Conservation (phyloP, 78 protist species). For the Dictyostelium discoideum region DNA sequence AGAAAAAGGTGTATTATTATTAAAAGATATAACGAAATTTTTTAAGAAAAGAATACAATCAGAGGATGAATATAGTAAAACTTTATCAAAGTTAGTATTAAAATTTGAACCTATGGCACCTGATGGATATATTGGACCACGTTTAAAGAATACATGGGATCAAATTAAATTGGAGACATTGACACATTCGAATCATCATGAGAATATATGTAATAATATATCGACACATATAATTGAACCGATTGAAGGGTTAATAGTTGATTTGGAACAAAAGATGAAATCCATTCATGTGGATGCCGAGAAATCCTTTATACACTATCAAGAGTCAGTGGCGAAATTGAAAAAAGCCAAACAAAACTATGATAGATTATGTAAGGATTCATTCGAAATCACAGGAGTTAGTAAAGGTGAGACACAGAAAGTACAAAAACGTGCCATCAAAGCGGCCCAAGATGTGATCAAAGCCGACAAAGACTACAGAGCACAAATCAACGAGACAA, state of each 20-base stretch:
- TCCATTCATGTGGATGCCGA: conserved; percentile 12
- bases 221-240: conserved; percentile 30
- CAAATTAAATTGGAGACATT: conserved; percentile 32
- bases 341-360: conserved; percentile 35
- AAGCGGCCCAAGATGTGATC: conserved; percentile 59
- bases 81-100: conserved; percentile 5
- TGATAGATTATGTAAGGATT: conserved; percentile 34
- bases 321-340: conserved; percentile 6
- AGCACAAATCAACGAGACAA: conserved; percentile 48
- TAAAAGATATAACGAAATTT: conserved; percentile 47
- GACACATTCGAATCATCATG: conserved; percentile 48
- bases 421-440: conserved; percentile 47
- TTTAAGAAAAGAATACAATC: conserved; percentile 43
- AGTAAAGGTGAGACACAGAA: conserved; percentile 57
- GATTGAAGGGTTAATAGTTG: conserved; percentile 28
- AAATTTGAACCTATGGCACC: conserved; percentile 55
- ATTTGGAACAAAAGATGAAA: conserved; percentile 40
- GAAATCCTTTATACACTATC: not conserved
- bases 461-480: conserved; percentile 56
- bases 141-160: conserved; percentile 50
- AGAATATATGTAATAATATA: conserved; percentile 24
- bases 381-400: not conserved
- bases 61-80: conserved; percentile 58
- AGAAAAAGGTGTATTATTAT: conserved; percentile 33
- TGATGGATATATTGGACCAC: conserved; percentile 39